A percentile compares a stretch with the other conserved stretches of the same genome.
Conservation (phyloP, 2,329 filamentous ascomycete genomes). For the Tetracladium maxilliforme region DNA sequence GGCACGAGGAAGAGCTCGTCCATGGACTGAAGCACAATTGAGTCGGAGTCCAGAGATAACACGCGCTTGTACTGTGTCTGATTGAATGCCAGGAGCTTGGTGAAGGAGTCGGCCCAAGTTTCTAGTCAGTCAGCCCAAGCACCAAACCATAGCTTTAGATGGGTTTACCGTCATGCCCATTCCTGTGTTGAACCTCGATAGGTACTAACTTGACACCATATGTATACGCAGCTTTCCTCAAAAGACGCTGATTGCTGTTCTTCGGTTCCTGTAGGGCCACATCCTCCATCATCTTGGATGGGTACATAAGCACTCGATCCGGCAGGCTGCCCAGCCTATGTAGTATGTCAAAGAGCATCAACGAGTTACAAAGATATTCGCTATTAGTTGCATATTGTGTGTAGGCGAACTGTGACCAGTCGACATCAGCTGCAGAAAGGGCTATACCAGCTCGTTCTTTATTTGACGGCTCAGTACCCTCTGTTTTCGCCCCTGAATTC, state of each 20-base stretch:
- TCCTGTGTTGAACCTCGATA: slow-evolving; percentile 21
- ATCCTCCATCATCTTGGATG: too few relatives aligned
- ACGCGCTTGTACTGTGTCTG: slow-evolving; percentile 37
- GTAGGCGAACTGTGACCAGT: slow-evolving; percentile 31
- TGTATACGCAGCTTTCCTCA: slow-evolving; percentile 25
- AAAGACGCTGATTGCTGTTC: slow-evolving; percentile 12
- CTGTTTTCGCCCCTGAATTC: too few relatives aligned
- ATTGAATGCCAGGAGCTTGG: slow-evolving; percentile 56
- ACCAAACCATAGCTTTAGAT: slow-evolving; percentile 1
- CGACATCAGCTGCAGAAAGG: too few relatives aligned
- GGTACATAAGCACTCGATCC: slow-evolving; percentile 29
- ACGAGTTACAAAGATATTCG: slow-evolving; percentile 31
- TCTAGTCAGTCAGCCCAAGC: slow-evolving; percentile 8
- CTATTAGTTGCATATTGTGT: slow-evolving; percentile 32
- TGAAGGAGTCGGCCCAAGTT: slow-evolving; percentile 50
- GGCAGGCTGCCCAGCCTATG: slow-evolving; percentile 24
- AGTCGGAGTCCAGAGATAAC: slow-evolving; percentile 8
- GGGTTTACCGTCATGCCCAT: slow-evolving; percentile 19
- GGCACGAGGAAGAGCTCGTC: slow-evolving; percentile 48
- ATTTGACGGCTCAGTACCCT: too few relatives aligned
- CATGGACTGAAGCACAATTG: slow-evolving; percentile 23
- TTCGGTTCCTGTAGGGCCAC: too few relatives aligned
- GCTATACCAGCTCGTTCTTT: too few relatives aligned
- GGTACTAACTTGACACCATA: slow-evolving; percentile 28
- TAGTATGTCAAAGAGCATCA: slow-evolving; percentile 33